phyloP scores from a whole-genome alignment of 2,329 filamentous ascomycete species.

The Colletotrichum euphorbiae region DNA sequence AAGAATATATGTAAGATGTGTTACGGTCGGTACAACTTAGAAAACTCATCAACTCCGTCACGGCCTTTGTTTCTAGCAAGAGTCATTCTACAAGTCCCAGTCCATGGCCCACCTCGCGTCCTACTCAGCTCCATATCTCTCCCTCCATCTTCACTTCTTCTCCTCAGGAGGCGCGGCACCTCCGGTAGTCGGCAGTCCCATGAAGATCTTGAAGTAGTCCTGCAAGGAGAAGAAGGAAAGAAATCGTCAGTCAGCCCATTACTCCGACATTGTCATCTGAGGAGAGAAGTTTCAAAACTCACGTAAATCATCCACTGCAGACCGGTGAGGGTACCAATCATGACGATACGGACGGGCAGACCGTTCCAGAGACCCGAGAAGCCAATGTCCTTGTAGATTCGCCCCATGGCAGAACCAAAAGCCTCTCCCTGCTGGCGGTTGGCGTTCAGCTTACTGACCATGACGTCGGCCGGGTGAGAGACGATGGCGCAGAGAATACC shows the following conservation, averaged over 20 bases:
- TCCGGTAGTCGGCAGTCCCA: conserved; percentile 87
- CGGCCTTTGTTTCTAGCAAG: no score
- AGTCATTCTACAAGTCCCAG: no score
- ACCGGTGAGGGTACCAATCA: conserved; percentile 86
- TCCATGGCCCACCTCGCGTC: no score
- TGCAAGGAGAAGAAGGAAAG: conserved; percentile 44
- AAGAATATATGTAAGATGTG: no score
- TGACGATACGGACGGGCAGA: conserved; percentile 84
- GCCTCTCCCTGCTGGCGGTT: conserved; percentile 80
- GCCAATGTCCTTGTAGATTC: conserved; percentile 89
- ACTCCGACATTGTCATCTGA: neutral
- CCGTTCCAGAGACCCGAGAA: conserved; percentile 94
- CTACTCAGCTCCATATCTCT: neutral
- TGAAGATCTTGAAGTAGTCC: conserved; percentile 91
- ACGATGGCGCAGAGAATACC: conserved; percentile 90
- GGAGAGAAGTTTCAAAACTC: conserved; percentile 46
- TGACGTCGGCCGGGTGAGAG: conserved; percentile 84
- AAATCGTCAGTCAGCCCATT: conserved; percentile 42
- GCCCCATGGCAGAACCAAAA: conserved; percentile 78
- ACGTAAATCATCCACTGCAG: conserved; percentile 95
- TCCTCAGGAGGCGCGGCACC: conserved; percentile 67
- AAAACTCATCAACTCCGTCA: no score
- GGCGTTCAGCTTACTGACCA: conserved; percentile 93
- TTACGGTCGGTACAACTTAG: no score
- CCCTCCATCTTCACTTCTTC: conserved; percentile 51